Conservation (phyloP, 177 flowering plant genomes). For the Vitis hybrid region DNA sequence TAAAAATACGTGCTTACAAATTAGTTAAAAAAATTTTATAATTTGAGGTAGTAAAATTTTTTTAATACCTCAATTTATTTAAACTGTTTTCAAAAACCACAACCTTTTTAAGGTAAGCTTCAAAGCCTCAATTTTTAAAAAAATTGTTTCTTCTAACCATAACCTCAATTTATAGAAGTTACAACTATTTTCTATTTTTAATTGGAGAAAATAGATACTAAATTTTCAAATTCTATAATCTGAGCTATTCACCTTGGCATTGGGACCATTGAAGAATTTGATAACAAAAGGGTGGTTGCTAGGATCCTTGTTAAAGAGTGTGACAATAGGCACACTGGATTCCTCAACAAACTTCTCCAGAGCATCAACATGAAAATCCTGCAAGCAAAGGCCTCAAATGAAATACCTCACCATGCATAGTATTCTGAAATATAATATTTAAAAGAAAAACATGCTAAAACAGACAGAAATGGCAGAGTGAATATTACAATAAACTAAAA, state of each 20-base stretch:
- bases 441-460: background rate
- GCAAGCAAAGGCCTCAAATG: slow-evolving; percentile 13
- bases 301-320: slow-evolving; percentile 72
- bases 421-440: background rate
- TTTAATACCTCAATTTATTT: no score
- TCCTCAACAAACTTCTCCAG: slow-evolving; percentile 78
- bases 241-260: slow-evolving; percentile 59
- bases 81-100: no score
- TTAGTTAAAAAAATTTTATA: no score
- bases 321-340: slow-evolving; percentile 65
- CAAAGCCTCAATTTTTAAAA: no score
- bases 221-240: no score
- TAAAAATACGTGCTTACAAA: no score
- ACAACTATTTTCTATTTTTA: no score
- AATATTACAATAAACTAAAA: background rate
- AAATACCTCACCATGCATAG: background rate
- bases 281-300: slow-evolving; percentile 68
- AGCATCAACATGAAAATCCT: slow-evolving; percentile 74
- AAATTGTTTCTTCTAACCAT: no score
- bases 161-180: no score
- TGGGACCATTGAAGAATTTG: slow-evolving; percentile 66
- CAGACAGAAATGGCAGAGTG: background rate
- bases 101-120: no score
- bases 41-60: no score
- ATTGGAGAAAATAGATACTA: no score